A percentile compares a stretch with the other conserved stretches of the same genome.
Conservation (phyloP, 2,329 filamentous ascomycete species). For the Endocalyx cinctus region DNA sequence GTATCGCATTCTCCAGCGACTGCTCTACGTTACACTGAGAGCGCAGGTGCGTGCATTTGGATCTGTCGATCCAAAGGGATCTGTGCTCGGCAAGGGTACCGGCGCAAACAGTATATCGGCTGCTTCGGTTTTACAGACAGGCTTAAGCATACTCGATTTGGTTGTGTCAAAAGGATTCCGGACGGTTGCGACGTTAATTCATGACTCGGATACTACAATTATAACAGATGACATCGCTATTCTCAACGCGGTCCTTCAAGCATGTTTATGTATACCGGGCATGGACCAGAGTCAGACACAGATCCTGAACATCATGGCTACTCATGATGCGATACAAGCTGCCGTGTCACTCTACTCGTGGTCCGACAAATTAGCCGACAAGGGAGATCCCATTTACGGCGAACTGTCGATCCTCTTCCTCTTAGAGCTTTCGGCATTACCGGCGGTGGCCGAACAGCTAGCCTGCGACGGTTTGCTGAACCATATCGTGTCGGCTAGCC, state of each 20-base stretch:
- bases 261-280: constrained; percentile 72
- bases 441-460: constrained; percentile 79
- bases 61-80: constrained; percentile 12
- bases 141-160: constrained; percentile 75
- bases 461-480: constrained; percentile 81
- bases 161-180: constrained; percentile 81
- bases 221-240: constrained; percentile 79
- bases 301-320: constrained; percentile 64
- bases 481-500: constrained; percentile 71
- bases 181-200: constrained; percentile 73
- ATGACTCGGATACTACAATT: constrained; percentile 63
- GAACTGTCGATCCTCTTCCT: constrained; percentile 88
- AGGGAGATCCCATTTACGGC: constrained; percentile 84
- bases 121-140: constrained; percentile 50
- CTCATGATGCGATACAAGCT: constrained; percentile 71
- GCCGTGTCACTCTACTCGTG: constrained; percentile 88
- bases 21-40: constrained; percentile 77
- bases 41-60: constrained; percentile 46
- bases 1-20: constrained; percentile 77
- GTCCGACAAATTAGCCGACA: constrained; percentile 75
- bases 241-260: constrained; percentile 82
- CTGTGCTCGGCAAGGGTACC: constrained; percentile 23
- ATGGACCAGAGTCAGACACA: constrained; percentile 68
- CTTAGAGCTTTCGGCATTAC: constrained; percentile 78
- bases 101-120: constrained; percentile 30